phyloP scores from a whole-genome alignment of 2,329 filamentous ascomycete genomes.

The Trichophyton simii region DNA sequence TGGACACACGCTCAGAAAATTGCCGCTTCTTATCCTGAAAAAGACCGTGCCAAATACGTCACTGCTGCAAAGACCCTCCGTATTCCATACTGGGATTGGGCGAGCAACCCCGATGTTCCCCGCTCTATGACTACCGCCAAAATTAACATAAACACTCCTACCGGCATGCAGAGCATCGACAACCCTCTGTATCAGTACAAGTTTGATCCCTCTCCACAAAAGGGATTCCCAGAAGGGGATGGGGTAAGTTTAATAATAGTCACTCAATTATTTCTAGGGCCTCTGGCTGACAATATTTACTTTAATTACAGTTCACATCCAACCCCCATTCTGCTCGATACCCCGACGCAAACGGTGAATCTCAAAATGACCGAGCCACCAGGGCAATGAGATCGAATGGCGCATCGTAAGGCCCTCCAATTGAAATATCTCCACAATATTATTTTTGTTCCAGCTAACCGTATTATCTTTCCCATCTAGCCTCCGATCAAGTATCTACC shows the following conservation, averaged over 20 bases:
- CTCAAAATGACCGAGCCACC: constrained; percentile 12
- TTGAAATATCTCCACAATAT: not conserved
- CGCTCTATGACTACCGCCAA: constrained; percentile 27
- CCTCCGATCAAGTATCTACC: constrained; percentile 18
- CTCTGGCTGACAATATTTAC: not conserved
- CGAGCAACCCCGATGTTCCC: constrained; percentile 24
- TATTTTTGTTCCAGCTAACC: not conserved
- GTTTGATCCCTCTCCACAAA: constrained; percentile 11
- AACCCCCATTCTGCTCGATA: constrained; percentile 11
- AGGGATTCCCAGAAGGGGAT: constrained; percentile 16
- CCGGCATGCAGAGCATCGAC: constrained; percentile 25
- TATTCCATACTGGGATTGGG: constrained; percentile 41
- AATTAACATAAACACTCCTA: constrained; percentile 33
- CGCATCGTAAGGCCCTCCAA: constrained; percentile 13
- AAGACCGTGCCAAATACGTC: constrained; percentile 37
- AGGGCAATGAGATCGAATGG: constrained; percentile 14
- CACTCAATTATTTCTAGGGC: not conserved
- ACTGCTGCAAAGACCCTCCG: constrained; percentile 31
- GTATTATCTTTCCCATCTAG: constrained; percentile 5
- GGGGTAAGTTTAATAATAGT: constrained; percentile 5
- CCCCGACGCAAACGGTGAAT: constrained; percentile 12
- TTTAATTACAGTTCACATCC: constrained; percentile 5
- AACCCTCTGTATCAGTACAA: constrained; percentile 39
- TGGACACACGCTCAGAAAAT: constrained; percentile 29
- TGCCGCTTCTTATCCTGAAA: constrained; percentile 32